A percentile compares a stretch with the other conserved stretches of the same genome.
phyloP scores from a whole-genome alignment of 176 grass and related monocot genomes.

The Cenchrus fungigraminus region DNA sequence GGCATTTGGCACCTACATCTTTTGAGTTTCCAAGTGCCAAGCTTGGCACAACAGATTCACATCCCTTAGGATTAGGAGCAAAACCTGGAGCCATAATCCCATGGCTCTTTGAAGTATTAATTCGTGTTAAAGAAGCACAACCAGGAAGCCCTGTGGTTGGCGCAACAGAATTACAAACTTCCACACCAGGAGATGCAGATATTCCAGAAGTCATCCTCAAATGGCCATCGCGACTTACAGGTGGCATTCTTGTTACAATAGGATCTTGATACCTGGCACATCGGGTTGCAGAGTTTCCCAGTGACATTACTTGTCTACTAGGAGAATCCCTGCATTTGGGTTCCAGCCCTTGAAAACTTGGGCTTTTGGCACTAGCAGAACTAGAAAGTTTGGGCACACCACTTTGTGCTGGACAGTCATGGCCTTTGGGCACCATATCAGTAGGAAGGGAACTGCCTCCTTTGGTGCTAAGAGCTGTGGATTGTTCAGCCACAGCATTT shows the following conservation, averaged over 20 bases:
- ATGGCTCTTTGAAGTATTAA: background rate
- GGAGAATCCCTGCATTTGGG: conserved; percentile 13
- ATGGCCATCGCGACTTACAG: conserved; percentile 35
- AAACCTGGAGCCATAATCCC: conserved; percentile 18
- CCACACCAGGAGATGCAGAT: conserved; percentile 29
- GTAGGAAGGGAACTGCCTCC: conserved; percentile 25
- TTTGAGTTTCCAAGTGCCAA: conserved; percentile 41
- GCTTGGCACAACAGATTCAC: conserved; percentile 38
- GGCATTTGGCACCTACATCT: background rate
- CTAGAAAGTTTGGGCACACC: conserved; percentile 25
- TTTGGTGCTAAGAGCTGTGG: conserved; percentile 6
- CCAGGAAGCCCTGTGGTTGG: background rate
- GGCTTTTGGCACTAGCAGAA: conserved; percentile 21
- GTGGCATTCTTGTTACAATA: conserved; percentile 34
- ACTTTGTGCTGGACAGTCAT: conserved; percentile 17
- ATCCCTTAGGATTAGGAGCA: background rate
- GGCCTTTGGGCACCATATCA: background rate
- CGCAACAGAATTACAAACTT: conserved; percentile 21
- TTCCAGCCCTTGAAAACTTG: conserved; percentile 6
- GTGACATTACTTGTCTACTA: conserved; percentile 12
- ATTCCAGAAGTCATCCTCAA: conserved; percentile 21
- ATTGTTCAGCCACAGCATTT: conserved; percentile 36
- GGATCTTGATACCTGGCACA: conserved; percentile 25
- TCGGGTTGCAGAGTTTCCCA: conserved; percentile 10
- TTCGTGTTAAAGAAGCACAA: conserved; percentile 28